Evolutionary conservation across 495 filamentous ascomycete genomes (phyloP).

Genomic region (Neurospora pannonica): DNA sequence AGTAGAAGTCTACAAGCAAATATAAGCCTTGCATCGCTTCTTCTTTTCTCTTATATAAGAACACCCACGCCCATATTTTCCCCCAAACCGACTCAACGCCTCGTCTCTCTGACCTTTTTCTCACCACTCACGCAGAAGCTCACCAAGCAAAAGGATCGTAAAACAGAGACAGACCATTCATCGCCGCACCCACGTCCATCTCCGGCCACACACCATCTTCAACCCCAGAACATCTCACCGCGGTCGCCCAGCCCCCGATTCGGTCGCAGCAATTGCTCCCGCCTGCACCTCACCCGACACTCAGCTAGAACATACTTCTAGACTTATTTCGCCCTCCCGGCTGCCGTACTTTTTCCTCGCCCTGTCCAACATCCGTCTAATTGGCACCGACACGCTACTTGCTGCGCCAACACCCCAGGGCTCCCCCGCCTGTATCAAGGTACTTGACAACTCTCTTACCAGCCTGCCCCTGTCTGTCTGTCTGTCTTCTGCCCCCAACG

Average conservation of each 20-base stretch:
- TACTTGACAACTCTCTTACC: neutral
- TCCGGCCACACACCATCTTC: neutral
- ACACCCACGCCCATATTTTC: neutral
- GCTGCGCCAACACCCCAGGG: neutral
- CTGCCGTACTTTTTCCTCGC: neutral
- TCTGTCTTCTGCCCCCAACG: neutral
- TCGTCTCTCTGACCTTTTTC: neutral
- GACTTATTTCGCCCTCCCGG: neutral
- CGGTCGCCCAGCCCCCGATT: conserved; percentile 6
- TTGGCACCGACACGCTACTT: neutral
- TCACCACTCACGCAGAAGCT: neutral
- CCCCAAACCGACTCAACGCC: neutral
- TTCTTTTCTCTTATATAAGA: neutral
- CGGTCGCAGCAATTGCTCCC: neutral
- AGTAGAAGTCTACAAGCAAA: neutral
- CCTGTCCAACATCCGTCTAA: neutral
- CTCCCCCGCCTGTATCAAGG: neutral
- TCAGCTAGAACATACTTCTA: neutral
- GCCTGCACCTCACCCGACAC: neutral
- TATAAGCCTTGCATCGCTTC: neutral
- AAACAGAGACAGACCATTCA: neutral
- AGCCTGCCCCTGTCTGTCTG: neutral
- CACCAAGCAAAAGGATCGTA: neutral
- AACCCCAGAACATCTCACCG: neutral
- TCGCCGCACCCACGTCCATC: neutral